Conservation (phyloP, 2,329 filamentous ascomycete genomes). For the Arachnomyces sp. region DNA sequence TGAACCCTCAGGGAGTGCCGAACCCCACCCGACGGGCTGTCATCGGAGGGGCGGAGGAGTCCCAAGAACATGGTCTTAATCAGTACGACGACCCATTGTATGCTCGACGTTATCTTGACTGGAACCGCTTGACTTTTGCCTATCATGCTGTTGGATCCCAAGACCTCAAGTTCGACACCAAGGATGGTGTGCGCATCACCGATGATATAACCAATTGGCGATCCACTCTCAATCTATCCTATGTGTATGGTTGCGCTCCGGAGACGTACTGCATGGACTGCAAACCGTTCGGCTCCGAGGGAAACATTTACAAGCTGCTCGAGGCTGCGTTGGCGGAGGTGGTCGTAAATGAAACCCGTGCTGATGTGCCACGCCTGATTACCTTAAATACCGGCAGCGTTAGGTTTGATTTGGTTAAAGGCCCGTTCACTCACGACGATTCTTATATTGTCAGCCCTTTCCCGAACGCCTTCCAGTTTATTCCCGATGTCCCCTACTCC, state of each 20-base stretch:
- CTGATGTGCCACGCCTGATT: conserved; percentile 47
- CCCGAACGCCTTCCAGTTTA: conserved; percentile 22
- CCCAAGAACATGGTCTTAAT: conserved; percentile 3
- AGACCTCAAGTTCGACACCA: conserved; percentile 42
- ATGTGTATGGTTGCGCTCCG: conserved; percentile 54
- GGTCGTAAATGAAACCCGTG: conserved; percentile 47
- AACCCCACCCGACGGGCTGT: conserved; percentile 35
- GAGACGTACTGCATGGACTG: conserved; percentile 53
- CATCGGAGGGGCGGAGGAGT: conserved; percentile 10
- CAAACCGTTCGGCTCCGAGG: conserved; percentile 44
- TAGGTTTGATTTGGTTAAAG: conserved; percentile 56
- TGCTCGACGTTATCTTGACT: conserved; percentile 59
- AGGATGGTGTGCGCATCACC: conserved; percentile 41
- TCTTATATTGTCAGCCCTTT: conserved; percentile 22
- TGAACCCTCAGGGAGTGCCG: conserved; percentile 34
- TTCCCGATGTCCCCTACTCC: conserved; percentile 23
- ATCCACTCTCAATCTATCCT: conserved; percentile 47
- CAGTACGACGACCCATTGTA: conserved; percentile 26
- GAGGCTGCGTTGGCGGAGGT: conserved; percentile 44
- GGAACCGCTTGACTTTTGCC: conserved; percentile 59
- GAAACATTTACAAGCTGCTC: conserved; percentile 51
- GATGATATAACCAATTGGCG: conserved; percentile 45
- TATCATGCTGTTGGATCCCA: conserved; percentile 53
- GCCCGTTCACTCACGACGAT: conserved; percentile 49
- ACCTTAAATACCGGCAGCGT: conserved; percentile 55